These are phyloP conservation scores for Eucalyptus lansdowneana DNA, from an alignment of 345 rosid genomes.

Conservation along the genomic window DNA sequence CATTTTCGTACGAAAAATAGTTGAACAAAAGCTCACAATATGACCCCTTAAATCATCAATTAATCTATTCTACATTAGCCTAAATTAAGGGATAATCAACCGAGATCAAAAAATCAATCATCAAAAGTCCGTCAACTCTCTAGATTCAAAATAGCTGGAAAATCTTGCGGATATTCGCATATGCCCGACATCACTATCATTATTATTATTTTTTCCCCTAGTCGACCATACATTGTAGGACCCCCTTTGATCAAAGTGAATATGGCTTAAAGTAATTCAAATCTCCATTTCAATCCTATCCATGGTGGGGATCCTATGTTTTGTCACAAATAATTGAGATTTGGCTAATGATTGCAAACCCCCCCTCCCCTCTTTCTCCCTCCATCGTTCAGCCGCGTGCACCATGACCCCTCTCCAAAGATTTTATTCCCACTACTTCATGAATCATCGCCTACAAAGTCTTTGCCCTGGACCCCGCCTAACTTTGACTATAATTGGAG, in stretches of 20 bases:
- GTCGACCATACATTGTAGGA: neutral
- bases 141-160: neutral
- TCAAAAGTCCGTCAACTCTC: neutral
- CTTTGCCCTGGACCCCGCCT: neutral
- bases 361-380: neutral
- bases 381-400: neutral
- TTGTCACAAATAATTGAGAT: neutral
- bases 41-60: neutral
- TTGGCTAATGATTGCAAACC: neutral
- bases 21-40: neutral
- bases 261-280: neutral
- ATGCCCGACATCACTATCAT: neutral
- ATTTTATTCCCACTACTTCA: neutral
- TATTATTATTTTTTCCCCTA: neutral
- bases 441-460: neutral
- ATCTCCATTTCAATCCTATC: neutral
- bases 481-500: neutral
- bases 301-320: neutral
- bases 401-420: neutral
- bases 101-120: neutral
- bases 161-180: neutral
- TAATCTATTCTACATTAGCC: neutral
- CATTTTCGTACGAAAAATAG: neutral
- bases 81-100: neutral
- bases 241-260: neutral